Evolutionary conservation across 148 eudicot species (phyloP).

Genomic region (Cornus kousa): DNA sequence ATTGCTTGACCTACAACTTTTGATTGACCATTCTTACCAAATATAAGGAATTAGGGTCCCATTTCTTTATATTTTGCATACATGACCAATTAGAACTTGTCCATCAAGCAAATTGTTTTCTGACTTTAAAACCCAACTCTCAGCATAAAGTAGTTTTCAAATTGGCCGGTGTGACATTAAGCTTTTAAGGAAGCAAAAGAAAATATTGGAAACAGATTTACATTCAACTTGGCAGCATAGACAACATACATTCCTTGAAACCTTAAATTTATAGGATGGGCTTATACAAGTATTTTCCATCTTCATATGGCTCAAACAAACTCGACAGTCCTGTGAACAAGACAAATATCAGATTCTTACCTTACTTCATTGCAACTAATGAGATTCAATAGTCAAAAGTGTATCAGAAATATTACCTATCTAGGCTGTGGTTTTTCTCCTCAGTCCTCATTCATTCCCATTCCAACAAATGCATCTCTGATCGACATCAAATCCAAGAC

Average conservation of each 20-base stretch:
- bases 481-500: conserved; percentile 1
- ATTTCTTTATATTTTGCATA: too few relatives aligned
- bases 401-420: conserved; percentile 13
- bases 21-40: too few relatives aligned
- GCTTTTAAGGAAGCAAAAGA: not conserved
- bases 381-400: not conserved
- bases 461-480: conserved; percentile 23
- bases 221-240: not conserved
- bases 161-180: too few relatives aligned
- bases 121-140: too few relatives aligned
- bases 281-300: not conserved
- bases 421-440: not conserved
- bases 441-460: not conserved
- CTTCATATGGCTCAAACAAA: not conserved
- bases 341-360: not conserved
- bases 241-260: too few relatives aligned
- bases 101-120: too few relatives aligned
- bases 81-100: too few relatives aligned
- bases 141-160: too few relatives aligned
- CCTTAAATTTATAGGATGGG: not conserved
- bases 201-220: not conserved
- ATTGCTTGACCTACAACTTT: too few relatives aligned
- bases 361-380: not conserved
- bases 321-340: not conserved
- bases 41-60: too few relatives aligned